These are phyloP conservation scores for Verticillium dahliae DNA, from an alignment of 2,329 filamentous ascomycete species.

Conservation along the genomic window DNA sequence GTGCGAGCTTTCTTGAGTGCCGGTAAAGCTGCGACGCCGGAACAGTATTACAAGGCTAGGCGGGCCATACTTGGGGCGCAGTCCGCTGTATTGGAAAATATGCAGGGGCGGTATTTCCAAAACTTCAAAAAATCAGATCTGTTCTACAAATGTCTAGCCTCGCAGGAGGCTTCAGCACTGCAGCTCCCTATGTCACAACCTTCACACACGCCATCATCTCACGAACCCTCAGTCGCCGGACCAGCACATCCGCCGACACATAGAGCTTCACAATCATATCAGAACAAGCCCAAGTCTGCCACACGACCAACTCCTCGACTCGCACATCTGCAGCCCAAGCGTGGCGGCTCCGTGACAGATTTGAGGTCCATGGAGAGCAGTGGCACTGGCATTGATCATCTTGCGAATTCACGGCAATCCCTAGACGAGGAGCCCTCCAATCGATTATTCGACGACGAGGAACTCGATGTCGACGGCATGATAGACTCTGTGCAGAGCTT, in stretches of 20 bases:
- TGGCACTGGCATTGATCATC: slow-evolving; percentile 30
- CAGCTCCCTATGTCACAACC: slow-evolving; percentile 6
- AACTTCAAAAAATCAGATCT: slow-evolving; percentile 89
- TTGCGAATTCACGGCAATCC: slow-evolving; percentile 51
- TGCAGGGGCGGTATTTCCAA: slow-evolving; percentile 74
- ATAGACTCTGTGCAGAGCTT: slow-evolving; percentile 70
- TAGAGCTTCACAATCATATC: slow-evolving; percentile 27
- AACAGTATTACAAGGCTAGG: slow-evolving; percentile 78
- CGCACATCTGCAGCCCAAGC: slow-evolving; percentile 29
- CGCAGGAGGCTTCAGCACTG: slow-evolving; percentile 60
- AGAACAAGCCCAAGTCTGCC: slow-evolving; percentile 36
- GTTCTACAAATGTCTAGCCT: slow-evolving; percentile 92
- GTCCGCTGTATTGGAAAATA: slow-evolving; percentile 73
- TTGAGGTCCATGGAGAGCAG: slow-evolving; percentile 30
- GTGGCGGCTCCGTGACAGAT: slow-evolving; percentile 42
- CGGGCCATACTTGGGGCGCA: slow-evolving; percentile 77
- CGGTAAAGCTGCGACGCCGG: slow-evolving; percentile 66
- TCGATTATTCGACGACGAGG: slow-evolving; percentile 76
- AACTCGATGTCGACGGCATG: slow-evolving; percentile 64
- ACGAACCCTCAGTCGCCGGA: slow-evolving; percentile 1
- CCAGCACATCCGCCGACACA: slow-evolving; percentile 5
- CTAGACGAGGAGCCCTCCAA: slow-evolving; percentile 53
- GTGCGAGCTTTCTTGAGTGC: slow-evolving; percentile 75
- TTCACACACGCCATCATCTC: neutral
- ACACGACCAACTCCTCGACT: slow-evolving; percentile 37